These are phyloP conservation scores for Nigrograna mackinnonii DNA, from an alignment of 2,329 filamentous ascomycete genomes.

Conservation along the genomic window DNA sequence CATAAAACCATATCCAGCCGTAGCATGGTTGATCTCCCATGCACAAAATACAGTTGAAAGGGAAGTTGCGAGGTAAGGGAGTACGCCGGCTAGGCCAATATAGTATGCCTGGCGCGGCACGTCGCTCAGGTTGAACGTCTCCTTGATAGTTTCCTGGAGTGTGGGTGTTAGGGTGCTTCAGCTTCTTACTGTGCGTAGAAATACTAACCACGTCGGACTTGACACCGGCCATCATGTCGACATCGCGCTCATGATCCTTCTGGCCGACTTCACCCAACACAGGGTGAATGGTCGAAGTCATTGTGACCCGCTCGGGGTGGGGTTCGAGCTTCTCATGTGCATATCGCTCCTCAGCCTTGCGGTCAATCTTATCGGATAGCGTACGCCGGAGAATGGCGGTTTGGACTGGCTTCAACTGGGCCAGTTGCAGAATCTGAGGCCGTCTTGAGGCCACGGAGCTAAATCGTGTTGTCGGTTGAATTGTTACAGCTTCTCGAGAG, in stretches of 20 bases:
- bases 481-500: conserved; percentile 17
- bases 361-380: conserved; percentile 54
- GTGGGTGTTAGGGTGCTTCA: no score
- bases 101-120: conserved; percentile 54
- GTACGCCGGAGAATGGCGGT: conserved; percentile 44
- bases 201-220: conserved; percentile 39
- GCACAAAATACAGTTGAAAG: conserved; percentile 79
- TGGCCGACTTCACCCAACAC: conserved; percentile 43
- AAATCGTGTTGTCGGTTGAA: conserved; percentile 47
- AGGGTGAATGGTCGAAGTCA: conserved; percentile 55
- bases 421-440: conserved; percentile 33
- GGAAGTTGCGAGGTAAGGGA: conserved; percentile 78
- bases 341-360: conserved; percentile 59
- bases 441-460: conserved; percentile 41
- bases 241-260: conserved; percentile 35
- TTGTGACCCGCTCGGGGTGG: conserved; percentile 64
- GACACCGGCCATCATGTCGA: conserved; percentile 52
- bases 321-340: conserved; percentile 60
- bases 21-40: conserved; percentile 76
- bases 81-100: conserved; percentile 54
- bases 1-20: conserved; percentile 64
- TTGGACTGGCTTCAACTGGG: conserved; percentile 37
- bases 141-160: conserved; percentile 52
- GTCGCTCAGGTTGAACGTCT: conserved; percentile 51
- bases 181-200: no score